Evolutionary conservation across 345 rosid species (phyloP).

Genomic region (Dimocarpus longan): DNA sequence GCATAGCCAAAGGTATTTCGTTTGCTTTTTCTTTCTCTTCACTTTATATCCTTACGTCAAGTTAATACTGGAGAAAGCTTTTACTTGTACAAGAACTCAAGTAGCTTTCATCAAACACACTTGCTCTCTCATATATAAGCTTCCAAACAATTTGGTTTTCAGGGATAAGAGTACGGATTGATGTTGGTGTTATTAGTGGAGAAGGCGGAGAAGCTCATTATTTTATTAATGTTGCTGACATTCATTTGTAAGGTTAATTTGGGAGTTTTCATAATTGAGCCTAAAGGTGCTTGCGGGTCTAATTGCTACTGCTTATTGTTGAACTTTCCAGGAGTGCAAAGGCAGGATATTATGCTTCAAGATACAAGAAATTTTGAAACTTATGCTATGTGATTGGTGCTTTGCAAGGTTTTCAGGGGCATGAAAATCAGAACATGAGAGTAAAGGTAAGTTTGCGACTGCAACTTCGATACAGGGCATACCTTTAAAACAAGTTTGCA

Average conservation of each 20-base stretch:
- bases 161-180: conserved; percentile 73
- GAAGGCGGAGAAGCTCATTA: conserved; percentile 64
- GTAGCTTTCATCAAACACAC: not conserved
- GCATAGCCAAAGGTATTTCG: conserved; percentile 70
- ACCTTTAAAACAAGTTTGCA: conserved; percentile 1
- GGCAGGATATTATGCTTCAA: conserved; percentile 91
- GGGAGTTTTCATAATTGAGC: conserved; percentile 16
- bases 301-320: conserved; percentile 17
- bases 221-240: conserved; percentile 92
- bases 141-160: conserved; percentile 32
- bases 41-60: not conserved
- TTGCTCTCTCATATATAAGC: conserved; percentile 1
- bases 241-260: conserved; percentile 78
- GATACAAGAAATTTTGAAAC: conserved; percentile 84
- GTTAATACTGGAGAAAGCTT: not conserved
- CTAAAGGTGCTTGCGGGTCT: conserved; percentile 13
- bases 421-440: conserved; percentile 72
- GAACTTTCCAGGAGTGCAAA: conserved; percentile 82
- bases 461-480: not conserved
- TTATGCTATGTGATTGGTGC: conserved; percentile 89
- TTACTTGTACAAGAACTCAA: not conserved
- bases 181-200: conserved; percentile 69
- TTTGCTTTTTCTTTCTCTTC: not conserved
- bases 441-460: conserved; percentile 52
- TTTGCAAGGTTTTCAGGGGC: conserved; percentile 87